phyloP scores from a whole-genome alignment of 495 filamentous ascomycete genomes.

The Hypoxylon trugodes region DNA sequence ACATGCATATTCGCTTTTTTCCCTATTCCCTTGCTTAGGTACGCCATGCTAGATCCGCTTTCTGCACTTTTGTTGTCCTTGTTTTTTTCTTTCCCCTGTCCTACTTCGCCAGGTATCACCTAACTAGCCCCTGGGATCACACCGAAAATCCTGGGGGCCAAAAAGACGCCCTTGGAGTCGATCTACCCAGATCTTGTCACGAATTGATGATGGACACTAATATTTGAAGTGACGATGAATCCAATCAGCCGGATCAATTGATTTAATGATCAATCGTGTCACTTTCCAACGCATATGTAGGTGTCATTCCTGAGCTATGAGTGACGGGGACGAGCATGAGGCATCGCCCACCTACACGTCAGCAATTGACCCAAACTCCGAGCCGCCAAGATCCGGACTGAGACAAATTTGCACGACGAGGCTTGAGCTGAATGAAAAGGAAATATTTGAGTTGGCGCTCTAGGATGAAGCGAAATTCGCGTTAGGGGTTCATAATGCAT shows the following conservation, averaged over 20 bases:
- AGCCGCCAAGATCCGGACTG: background rate
- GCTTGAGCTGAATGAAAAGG: background rate
- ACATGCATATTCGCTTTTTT: too few relatives aligned
- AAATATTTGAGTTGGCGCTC: background rate
- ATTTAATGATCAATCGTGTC: background rate
- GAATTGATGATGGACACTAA: background rate
- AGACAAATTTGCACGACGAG: background rate
- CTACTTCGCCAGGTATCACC: background rate
- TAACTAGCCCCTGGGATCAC: background rate
- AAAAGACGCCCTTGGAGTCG: too few relatives aligned
- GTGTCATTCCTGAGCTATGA: background rate
- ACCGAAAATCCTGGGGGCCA: constrained; percentile 6
- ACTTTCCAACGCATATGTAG: background rate
- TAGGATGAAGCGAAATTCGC: background rate
- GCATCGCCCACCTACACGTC: background rate
- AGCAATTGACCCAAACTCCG: background rate
- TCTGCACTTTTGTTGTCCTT: background rate
- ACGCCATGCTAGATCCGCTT: background rate
- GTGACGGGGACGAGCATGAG: background rate
- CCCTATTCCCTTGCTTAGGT: too few relatives aligned
- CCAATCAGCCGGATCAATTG: background rate
- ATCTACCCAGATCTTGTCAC: background rate
- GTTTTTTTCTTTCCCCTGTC: background rate
- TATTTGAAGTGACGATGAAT: background rate
- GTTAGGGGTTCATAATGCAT: too few relatives aligned